Evolutionary conservation across 805 yeast species (phyloP), one percentile per base, ranked within the genome.

Genomic region (Saccharomycopsis sp.): DNA sequence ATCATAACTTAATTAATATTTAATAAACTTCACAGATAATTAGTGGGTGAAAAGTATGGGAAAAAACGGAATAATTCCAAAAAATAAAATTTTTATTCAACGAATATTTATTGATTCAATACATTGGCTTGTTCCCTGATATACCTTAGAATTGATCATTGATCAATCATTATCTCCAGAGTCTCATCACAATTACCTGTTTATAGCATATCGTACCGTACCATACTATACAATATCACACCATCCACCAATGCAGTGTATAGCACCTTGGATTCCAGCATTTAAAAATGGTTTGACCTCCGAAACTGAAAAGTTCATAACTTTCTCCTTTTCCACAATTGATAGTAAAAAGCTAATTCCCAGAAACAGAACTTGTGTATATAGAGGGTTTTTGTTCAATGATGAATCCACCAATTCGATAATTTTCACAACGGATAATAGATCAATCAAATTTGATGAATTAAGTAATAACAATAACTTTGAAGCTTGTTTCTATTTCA

Each of bases 201-300:
- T n/a, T n/a, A n/a, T n/a, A n/a, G n/a, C n/a, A n/a, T n/a, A n/a
- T n/a, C n/a, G n/a, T n/a, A n/a, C n/a, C n/a, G n/a, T n/a, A n/a
- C n/a, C n/a, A n/a, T n/a, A n/a, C n/a, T n/a, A n/a, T n/a, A n/a
- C n/a, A n/a, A n/a, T n/a, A n/a, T n/a, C n/a, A n/a, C n/a, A n/a
- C n/a, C n/a, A n/a, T n/a, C 33, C 10, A 10, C 10, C 20, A 36
- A 58, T 59, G 49, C 64, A 64, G 48, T 64, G 61, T 39, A 66
- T 74, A 70, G 88, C 85, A 21, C 82, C 87, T 3, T 82, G 94
- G 94, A 78, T 76, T 51, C 84, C 89, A 8, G 54, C 70, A 9
- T 76, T 82, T 49, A 62, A 64, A 17, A 19, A 21, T 12, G 37
- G 17, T n/a, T 20, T 18, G 64, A 44, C 50, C 33, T 9, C 33